Evolutionary conservation across 108 stramenopile genomes (phyloP).

Genomic region (Aurantiochytrium sp.): DNA sequence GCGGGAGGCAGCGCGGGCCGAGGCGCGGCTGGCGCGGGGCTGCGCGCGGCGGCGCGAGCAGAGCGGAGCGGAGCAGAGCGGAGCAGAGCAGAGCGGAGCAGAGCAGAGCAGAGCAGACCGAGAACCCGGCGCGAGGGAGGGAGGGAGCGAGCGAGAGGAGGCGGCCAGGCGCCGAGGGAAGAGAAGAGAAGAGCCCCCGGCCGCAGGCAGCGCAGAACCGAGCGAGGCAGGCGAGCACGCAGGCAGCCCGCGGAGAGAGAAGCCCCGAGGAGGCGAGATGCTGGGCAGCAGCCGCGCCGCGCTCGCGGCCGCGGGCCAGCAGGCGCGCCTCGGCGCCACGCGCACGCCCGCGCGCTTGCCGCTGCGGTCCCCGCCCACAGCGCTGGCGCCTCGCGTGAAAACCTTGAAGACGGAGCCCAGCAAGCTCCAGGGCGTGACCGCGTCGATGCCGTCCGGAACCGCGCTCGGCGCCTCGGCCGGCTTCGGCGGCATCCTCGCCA

Average conservation of each 20-base stretch:
- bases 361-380: background rate
- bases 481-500: background rate
- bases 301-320: background rate
- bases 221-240: background rate
- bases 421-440: background rate
- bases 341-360: background rate
- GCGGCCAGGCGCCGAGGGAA: too few species aligned
- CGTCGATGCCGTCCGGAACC: background rate
- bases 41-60: too few species aligned
- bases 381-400: background rate
- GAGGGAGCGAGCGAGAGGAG: too few species aligned
- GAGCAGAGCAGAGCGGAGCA: too few species aligned
- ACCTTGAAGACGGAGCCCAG: background rate
- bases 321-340: background rate
- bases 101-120: too few species aligned
- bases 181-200: background rate
- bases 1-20: too few species aligned
- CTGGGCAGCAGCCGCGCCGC: too few species aligned
- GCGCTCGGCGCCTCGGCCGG: background rate
- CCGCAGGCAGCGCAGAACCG: background rate
- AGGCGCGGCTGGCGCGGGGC: too few species aligned
- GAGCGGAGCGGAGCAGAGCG: too few species aligned
- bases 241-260: too few species aligned
- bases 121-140: too few species aligned
- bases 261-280: too few species aligned